Conservation (phyloP, 2,329 filamentous ascomycete genomes). For the Beauveria medogensis region DNA sequence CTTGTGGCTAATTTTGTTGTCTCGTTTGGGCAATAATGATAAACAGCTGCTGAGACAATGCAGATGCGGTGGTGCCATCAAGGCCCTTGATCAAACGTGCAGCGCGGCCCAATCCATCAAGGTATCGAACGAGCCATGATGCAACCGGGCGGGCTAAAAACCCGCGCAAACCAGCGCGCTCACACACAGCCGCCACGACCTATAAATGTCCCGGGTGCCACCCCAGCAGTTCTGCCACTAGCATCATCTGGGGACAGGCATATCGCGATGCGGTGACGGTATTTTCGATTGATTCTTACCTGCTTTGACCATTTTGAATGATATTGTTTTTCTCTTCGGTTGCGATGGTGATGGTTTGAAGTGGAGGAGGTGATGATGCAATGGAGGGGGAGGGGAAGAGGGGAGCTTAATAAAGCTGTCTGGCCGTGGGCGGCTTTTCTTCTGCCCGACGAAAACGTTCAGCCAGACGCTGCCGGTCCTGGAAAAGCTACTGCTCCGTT, state of each 20-base stretch:
- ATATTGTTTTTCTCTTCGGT: conserved; percentile 27
- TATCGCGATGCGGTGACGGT: neutral
- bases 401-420: conserved; percentile 9
- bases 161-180: conserved; percentile 52
- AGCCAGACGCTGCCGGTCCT: neutral
- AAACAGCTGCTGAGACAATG: neutral
- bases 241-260: neutral
- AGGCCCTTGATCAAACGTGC: conserved; percentile 18
- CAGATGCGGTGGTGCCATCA: conserved; percentile 20
- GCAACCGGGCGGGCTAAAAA: conserved; percentile 28
- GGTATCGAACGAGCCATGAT: conserved; percentile 24
- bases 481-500: neutral
- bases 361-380: conserved; percentile 12
- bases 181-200: neutral
- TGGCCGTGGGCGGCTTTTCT: neutral
- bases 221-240: conserved; percentile 6
- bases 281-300: conserved; percentile 51
- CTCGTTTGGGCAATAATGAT: neutral
- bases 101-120: conserved; percentile 35
- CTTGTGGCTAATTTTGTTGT: neutral
- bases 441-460: neutral
- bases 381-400: conserved; percentile 7
- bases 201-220: conserved; percentile 5
- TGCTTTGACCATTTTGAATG: conserved; percentile 96
- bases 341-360: conserved; percentile 16